Evolutionary conservation across 2,329 filamentous ascomycete species (phyloP).

Genomic region (Emergomyces africanus): DNA sequence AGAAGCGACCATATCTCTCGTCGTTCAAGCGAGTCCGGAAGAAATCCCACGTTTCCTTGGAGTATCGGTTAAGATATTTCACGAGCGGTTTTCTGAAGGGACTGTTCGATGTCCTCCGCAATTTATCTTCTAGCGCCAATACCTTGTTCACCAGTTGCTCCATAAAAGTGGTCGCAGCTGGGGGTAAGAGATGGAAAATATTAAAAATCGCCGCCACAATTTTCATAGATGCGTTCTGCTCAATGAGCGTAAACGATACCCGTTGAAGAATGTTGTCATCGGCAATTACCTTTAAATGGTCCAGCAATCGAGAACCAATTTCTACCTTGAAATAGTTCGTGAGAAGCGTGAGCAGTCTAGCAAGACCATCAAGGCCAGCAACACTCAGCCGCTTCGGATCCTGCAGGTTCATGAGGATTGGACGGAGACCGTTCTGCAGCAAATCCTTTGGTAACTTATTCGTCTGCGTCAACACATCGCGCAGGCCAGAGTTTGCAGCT

Average conservation of each 20-base stretch:
- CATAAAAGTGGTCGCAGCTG: constrained; percentile 82
- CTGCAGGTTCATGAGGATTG: constrained; percentile 92
- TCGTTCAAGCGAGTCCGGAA: constrained; percentile 72
- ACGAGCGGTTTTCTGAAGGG: constrained; percentile 85
- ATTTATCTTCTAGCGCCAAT: constrained; percentile 71
- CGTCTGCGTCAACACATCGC: constrained; percentile 73
- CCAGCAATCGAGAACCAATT: constrained; percentile 82
- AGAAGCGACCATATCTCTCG: constrained; percentile 75
- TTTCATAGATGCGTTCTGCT: constrained; percentile 86
- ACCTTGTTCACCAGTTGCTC: constrained; percentile 80
- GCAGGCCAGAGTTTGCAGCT: constrained; percentile 81
- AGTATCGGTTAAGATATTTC: constrained; percentile 86
- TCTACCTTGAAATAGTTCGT: constrained; percentile 99
- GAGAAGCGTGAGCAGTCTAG: constrained; percentile 73
- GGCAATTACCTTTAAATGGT: constrained; percentile 85
- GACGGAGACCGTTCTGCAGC: constrained; percentile 81
- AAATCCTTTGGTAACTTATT: constrained; percentile 92
- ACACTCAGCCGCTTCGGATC: constrained; percentile 84
- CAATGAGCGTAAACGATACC: constrained; percentile 87
- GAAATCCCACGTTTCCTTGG: constrained; percentile 72
- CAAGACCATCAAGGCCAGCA: constrained; percentile 80
- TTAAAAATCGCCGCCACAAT: constrained; percentile 91
- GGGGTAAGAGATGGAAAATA: constrained; percentile 90
- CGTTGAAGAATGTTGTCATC: constrained; percentile 70
- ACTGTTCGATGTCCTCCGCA: constrained; percentile 78